Percentiles rank a stretch among this genome's conserved stretches.
Evolutionary conservation across 106 monocot species (phyloP).

Genomic region (Platanthera zijinensis): DNA sequence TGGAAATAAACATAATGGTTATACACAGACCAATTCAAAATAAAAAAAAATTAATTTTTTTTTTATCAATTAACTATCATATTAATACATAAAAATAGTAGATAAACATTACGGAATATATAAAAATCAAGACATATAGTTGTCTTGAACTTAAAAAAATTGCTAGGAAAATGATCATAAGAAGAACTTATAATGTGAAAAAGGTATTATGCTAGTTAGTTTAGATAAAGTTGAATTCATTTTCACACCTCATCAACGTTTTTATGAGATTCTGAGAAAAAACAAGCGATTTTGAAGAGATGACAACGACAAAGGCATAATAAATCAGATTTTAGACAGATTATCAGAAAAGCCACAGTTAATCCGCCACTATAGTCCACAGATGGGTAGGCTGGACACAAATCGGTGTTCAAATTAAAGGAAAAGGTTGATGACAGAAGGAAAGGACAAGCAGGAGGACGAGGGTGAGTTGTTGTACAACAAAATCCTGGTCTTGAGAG

Average conservation of each 20-base stretch:
- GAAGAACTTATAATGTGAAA: not conserved
- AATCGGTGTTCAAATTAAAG: not conserved
- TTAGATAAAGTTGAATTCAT: not conserved
- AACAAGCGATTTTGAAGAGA: not conserved
- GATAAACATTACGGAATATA: too few relatives aligned
- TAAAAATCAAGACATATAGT: too few relatives aligned
- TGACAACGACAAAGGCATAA: not conserved
- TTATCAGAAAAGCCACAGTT: not conserved
- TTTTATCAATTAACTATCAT: too few relatives aligned
- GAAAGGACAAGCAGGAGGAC: conserved; percentile 1
- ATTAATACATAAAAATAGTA: too few relatives aligned
- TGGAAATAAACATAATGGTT: too few relatives aligned
- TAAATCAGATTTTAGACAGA: conserved; percentile 1
- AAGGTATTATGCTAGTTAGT: not conserved
- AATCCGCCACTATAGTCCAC: not conserved
- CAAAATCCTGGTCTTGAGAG: not conserved
- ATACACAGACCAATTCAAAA: too few relatives aligned
- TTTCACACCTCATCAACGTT: conserved; percentile 56
- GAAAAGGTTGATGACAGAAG: not conserved
- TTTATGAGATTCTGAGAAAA: conserved; percentile 74
- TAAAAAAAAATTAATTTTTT: too few relatives aligned
- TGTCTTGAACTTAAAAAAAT: too few relatives aligned
- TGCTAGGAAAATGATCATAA: not conserved
- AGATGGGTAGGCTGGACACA: not conserved
- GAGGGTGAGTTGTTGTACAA: not conserved